Percentiles rank a stretch among this genome's conserved stretches.
These are phyloP conservation scores for Schizophyllum commune DNA, from an alignment of 1,284 basidiomycete genomes.

Conservation along the genomic window DNA sequence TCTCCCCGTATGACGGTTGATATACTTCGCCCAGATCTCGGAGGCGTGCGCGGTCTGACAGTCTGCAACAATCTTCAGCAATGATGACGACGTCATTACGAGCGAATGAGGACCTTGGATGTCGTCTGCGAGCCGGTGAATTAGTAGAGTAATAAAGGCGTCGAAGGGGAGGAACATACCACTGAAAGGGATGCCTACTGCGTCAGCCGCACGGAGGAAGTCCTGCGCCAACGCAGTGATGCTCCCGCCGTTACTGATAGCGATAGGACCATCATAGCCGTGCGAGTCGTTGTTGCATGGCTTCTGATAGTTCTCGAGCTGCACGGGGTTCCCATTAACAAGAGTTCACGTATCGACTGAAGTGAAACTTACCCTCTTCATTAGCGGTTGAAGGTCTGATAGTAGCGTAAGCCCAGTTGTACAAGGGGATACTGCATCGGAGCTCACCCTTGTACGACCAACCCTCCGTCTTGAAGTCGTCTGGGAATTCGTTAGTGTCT, in stretches of 20 bases:
- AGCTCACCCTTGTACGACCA: constrained; percentile 53
- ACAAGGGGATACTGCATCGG: constrained; percentile 2
- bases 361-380: constrained; percentile 46
- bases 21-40: constrained; percentile 73
- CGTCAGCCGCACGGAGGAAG: constrained; percentile 46
- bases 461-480: constrained; percentile 67
- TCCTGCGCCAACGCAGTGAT: constrained; percentile 22
- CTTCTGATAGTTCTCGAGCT: constrained; percentile 73
- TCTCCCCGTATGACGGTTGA: constrained; percentile 65
- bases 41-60: constrained; percentile 54
- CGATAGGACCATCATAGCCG: constrained; percentile 55
- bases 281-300: constrained; percentile 31
- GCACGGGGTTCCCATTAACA: constrained; percentile 3
- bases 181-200: constrained; percentile 58
- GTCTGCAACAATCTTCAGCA: constrained; percentile 25
- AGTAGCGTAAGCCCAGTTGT: neutral
- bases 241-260: constrained; percentile 36
- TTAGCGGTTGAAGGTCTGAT: constrained; percentile 57
- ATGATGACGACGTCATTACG: neutral
- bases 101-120: constrained; percentile 39
- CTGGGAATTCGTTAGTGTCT: constrained; percentile 22
- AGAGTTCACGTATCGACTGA: neutral
- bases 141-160: neutral
- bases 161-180: constrained; percentile 30
- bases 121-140: constrained; percentile 38